Base-by-base conservation (phyloP, 2,329 filamentous ascomycete genomes). In the Botrytis fragariae region DNA sequence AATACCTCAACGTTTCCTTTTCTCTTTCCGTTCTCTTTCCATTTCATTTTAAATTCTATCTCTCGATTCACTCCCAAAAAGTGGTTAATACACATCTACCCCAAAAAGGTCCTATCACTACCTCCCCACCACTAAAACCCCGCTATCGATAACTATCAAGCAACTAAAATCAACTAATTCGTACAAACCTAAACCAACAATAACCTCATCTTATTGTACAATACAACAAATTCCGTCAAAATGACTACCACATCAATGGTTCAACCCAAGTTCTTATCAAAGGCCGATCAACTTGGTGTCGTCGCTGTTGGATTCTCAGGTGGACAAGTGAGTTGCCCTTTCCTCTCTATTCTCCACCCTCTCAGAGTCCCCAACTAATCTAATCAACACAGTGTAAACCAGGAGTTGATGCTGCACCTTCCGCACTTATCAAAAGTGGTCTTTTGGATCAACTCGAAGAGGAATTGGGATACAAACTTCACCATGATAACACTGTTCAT, bases 221-320 rank as follows among this genome's bases (percentile, higher is more conserved):
- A 18, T 10, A 2, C 16, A 29, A 68, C 10, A 71, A 25, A n/a
- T 35, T 48, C 60, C 32, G 64, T 67, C 75, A 79, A 35, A 61
- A 81, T 81, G 80, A 78, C 79, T 42, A 81, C 79, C 51, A 77
- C 77, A 39, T 80, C 79, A 48, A 81, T 81, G 79, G 73, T 81
- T 71, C 72, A 80, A 59, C 78, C 79, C 73, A 94, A 92, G 81
- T 98, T 98, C 85, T 91, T 98, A 78, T 87, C 91, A 76, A 87
- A 91, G 81, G 89, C 90, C 45, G 87, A 93, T 80, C 91, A 98
- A 80, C 87, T 99, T 76, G 96, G 95, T 75, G 89, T 99, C 73
- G 94, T 98, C 54, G 94, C 95, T 68, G 96, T 98, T 54, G 95
- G 95, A 76, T 99, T 98, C 86, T 97, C 94, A 71, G 95, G 95